These are phyloP conservation scores for Microthlaspi erraticum DNA, from an alignment of 345 rosid species.

Conservation along the genomic window DNA sequence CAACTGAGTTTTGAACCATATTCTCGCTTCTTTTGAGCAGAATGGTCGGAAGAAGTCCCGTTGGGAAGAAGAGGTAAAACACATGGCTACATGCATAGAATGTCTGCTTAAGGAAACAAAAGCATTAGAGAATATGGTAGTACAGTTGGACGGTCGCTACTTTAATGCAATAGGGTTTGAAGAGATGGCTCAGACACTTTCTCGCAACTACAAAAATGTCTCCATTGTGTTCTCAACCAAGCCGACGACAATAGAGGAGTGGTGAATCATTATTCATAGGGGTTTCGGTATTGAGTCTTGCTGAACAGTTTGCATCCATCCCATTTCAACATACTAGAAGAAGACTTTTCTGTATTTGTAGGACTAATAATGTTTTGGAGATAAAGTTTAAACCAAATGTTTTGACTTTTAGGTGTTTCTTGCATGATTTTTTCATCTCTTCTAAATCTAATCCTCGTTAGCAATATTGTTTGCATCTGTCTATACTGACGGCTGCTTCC, in stretches of 20 bases:
- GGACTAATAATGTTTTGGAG: too few species aligned
- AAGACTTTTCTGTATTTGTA: too few species aligned
- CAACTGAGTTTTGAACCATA: too few species aligned
- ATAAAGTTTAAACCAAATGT: too few species aligned
- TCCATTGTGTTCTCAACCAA: background rate
- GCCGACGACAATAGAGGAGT: too few species aligned
- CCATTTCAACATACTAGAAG: too few species aligned
- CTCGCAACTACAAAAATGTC: background rate
- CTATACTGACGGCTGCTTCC: background rate
- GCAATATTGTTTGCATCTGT: too few species aligned
- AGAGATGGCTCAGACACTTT: background rate
- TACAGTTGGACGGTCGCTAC: background rate
- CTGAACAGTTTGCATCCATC: too few species aligned
- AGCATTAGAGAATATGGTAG: conserved; percentile 8
- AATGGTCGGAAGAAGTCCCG: background rate
- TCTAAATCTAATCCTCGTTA: too few species aligned
- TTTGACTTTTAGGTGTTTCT: too few species aligned
- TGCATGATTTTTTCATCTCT: too few species aligned
- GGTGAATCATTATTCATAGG: background rate
- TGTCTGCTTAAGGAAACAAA: background rate
- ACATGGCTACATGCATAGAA: background rate
- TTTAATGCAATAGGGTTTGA: background rate
- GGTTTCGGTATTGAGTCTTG: background rate
- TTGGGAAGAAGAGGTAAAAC: background rate
- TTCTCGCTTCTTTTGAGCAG: background rate